Evolutionary conservation across 495 filamentous ascomycete species (phyloP), one percentile per base, ranked within the genome.

Genomic region (Penicillium paxilli): DNA sequence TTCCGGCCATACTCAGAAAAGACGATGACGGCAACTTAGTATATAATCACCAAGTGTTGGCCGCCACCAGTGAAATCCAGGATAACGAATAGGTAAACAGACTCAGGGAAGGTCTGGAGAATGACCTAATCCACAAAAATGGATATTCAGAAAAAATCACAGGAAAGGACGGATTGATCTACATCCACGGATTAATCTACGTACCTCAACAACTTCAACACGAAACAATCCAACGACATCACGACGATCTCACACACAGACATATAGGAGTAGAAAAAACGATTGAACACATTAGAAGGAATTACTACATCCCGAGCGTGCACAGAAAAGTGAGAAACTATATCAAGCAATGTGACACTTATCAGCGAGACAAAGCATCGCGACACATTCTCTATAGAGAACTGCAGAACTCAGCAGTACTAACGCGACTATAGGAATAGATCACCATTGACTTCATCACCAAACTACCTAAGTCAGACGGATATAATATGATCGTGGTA

Each of bases 361-460:
- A 10, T 24, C 17, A 44, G 42, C 4, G n/a, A 40, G 22, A 52
- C 25, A 52, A 58, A 38, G 26, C 19, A 48, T 23, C 8, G n/a
- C 25, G 25, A 49, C 12, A 58, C 10, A 9, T 23, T 26, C 35
- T n/a, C 0, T 58, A 58, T 35, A 16, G 44, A 8, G 46, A 65
- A 14, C 48, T 67, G 17, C 35, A 62, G 26, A 41, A 55, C 0
- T 19, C 47, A 8, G 37, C 49, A 35, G 3, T 37, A 45, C 51
- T 52, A 14, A 53, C 19, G 20, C 0, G 35, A 2, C 48, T 30
- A n/a, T 67, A 37, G 53, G 21, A 54, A 25, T 53, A 16, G n/a
- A 60, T 67, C 16, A 64, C 51, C 1, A 54, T 64, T 10, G 47
- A 69, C 23, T 64, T 69, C 30, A 60, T 64, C 14, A 52, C 52